These are phyloP conservation scores for Millerago galiae DNA, from an alignment of 805 yeast genomes.

Conservation along the genomic window DNA sequence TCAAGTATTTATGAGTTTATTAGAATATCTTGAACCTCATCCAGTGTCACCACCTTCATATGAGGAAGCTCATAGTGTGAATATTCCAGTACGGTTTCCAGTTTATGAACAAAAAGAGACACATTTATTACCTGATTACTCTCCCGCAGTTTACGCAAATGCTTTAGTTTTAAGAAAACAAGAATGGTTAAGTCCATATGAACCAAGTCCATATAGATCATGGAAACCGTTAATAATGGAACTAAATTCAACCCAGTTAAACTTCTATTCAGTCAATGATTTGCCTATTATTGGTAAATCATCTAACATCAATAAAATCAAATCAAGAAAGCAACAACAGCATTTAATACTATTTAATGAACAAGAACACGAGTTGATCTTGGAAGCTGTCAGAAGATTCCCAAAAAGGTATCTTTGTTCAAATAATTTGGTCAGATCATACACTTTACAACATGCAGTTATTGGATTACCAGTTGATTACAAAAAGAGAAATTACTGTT, in stretches of 20 bases:
- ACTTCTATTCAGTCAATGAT: conserved; percentile 47
- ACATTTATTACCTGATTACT: conserved; percentile 49
- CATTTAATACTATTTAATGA: conserved; percentile 14
- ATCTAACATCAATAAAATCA: conserved; percentile 15
- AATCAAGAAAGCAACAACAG: conserved; percentile 4
- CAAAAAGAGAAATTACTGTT: conserved; percentile 57
- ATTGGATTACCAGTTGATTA: conserved; percentile 86
- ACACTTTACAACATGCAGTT: conserved; percentile 76
- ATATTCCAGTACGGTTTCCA: conserved; percentile 23
- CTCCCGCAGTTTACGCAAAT: conserved; percentile 57
- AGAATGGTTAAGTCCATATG: conserved; percentile 78
- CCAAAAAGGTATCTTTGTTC: conserved; percentile 11
- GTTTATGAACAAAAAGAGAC: conserved; percentile 27
- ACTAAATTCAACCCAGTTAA: conserved; percentile 80
- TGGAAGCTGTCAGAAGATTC: conserved; percentile 13
- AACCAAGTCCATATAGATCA: conserved; percentile 53
- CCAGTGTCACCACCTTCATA: conserved; percentile 15
- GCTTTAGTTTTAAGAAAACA: conserved; percentile 56
- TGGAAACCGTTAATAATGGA: conserved; percentile 72
- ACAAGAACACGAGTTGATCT: conserved; percentile 21
- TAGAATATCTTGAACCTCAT: conserved; percentile 13
- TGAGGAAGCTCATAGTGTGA: conserved; percentile 1
- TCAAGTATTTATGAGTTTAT: conserved; percentile 9
- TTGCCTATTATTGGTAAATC: conserved; percentile 25
- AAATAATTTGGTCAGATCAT: conserved; percentile 46